Conservation (phyloP, 805 yeast species). For the Huiozyma naganishii region DNA sequence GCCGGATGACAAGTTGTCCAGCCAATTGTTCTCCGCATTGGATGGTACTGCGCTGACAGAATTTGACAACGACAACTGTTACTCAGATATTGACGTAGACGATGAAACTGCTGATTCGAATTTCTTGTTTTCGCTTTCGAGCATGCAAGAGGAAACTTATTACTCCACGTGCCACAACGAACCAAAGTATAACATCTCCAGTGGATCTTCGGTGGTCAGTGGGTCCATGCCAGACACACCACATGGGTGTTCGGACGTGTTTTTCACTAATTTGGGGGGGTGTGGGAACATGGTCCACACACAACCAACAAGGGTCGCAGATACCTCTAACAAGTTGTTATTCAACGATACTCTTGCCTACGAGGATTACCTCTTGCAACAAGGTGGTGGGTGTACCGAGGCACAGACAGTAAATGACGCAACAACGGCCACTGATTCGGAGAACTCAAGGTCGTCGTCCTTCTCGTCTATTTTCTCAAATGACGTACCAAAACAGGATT, state of each 20-base stretch:
- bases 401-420: neutral
- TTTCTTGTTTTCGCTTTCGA: conserved; percentile 1
- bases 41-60: too few species aligned
- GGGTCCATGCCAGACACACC: neutral
- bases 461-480: neutral
- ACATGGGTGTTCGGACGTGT: neutral
- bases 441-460: neutral
- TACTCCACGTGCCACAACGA: neutral
- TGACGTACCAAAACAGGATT: neutral
- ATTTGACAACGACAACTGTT: too few species aligned
- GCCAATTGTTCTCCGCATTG: too few species aligned
- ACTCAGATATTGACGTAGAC: neutral
- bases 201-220: too few species aligned
- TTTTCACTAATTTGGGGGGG: neutral
- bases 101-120: neutral
- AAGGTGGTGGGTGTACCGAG: too few species aligned
- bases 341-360: neutral
- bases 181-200: too few species aligned
- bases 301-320: neutral
- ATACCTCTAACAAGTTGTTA: neutral
- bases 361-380: neutral
- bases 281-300: neutral
- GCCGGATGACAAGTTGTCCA: too few species aligned
- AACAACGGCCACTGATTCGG: neutral
- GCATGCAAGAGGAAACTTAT: conserved; percentile 1